Evolutionary conservation across 2,329 filamentous ascomycete genomes (phyloP), one percentile per base, ranked within the genome.

Genomic region (Cordyceps farinosa): DNA sequence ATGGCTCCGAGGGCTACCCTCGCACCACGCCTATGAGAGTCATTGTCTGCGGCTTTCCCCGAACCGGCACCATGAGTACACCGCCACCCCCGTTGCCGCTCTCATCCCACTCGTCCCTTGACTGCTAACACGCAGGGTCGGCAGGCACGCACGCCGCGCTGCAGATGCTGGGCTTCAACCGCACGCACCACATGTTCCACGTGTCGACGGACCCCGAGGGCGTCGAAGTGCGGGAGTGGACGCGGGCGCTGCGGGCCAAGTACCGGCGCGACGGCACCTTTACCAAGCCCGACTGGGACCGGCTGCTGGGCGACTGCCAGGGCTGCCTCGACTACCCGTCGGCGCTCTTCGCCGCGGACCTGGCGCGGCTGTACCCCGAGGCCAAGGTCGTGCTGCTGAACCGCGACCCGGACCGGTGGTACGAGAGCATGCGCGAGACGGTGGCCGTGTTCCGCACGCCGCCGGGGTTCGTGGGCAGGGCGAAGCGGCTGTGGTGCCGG

Each of bases 401-500:
- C 40, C 64, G 65, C 42, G 64, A 68, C 60, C 58, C 64, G 52
- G 66, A 65, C 17, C 55, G 40, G 44, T 65, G 65, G 66, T 61
- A 65, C 44, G 27, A 47, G 42, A 68, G 67, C 56, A 61, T 67
- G 61, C 40, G 62, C 10, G 67, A 73, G 71, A 60, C 61, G 51
- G 56, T 69, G 4, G 55, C 54, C 15, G 52, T 47, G 50, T 27
- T 61, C 13, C 11, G 54, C n/a, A 22, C 13, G 29, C 47, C 55
- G 38, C 22, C 62, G 29, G 40, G 60, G 15, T 38, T 64, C 1
- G 10, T 53, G 8, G 55, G 61, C 22, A 69, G 67, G 8, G 69
- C 66, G 70, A 68, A 74, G 27, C 74, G 64, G 40, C 57, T 51
- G 64, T 73, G 64, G 56, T 73, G 53, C 38, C 51, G 32, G n/a